Evolutionary conservation across 352 stramenopile genomes (phyloP), one percentile per base, ranked within the genome.

Genomic region (Phytophthora lateralis): DNA sequence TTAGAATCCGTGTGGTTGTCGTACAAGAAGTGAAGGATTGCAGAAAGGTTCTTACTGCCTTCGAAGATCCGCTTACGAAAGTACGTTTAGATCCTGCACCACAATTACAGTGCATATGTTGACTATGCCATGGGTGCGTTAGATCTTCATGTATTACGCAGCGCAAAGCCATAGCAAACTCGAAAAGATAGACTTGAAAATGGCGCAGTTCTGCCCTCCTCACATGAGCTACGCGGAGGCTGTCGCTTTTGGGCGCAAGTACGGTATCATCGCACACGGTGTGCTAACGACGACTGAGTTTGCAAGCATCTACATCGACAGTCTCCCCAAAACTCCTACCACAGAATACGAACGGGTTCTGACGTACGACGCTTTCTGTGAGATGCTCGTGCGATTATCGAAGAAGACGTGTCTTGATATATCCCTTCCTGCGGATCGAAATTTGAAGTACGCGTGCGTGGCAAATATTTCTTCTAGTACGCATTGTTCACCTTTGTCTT

Each of bases 261-360:
- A 91, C 59, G 85, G 82, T 21, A 69, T 94, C 49, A 91, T 91
- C n/a, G 75, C 79, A 11, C 79, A 88, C 48, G 78, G 82, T 1
- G 82, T 91, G 34, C 60, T 94, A 38, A 92, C 81, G 9, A 90
- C 82, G 44, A 91, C 82, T 57, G 81, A 91, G 65, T 94, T 92
- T 49, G 75, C 82, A 26, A 76, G 63, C 2, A 70, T 86, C 18
- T 94, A 92, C 64, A 86, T 91, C 55, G 85, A 91, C 66, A 85
- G 80, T 49, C 71, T 94, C 14, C 52, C 70, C 11, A 92, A 90
- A 52, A 53, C 63, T 0, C 78, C 76, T 1, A 37, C 46, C n/a
- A 69, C 80, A 21, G 79, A 92, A 56, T 74, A 74, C 49, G 73
- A 90, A 20, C 82, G 82, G 6, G 81, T 88, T 50, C 57, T 94